Conservation (phyloP, 495 filamentous ascomycete genomes). For the Neurospora sp. region DNA sequence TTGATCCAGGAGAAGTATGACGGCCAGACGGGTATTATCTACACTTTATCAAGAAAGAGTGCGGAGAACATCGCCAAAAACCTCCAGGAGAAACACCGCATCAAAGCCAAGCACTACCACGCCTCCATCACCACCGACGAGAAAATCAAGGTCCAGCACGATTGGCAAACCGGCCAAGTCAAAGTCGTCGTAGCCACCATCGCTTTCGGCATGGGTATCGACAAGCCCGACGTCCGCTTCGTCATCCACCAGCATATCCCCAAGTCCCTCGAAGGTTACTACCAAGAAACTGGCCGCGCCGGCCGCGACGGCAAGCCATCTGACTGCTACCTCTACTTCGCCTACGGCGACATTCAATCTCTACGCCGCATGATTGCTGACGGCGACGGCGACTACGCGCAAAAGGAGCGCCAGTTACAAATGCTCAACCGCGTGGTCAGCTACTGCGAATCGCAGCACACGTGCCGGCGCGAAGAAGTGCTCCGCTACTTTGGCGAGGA, state of each 20-base stretch:
- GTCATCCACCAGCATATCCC: slow-evolving; percentile 88
- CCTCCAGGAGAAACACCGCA: slow-evolving; percentile 47
- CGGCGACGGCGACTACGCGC: slow-evolving; percentile 60
- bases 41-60: slow-evolving; percentile 74
- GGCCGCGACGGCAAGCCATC: slow-evolving; percentile 83
- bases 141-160: slow-evolving; percentile 56
- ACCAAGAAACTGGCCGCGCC: slow-evolving; percentile 92
- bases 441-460: slow-evolving; percentile 77
- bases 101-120: slow-evolving; percentile 79
- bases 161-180: slow-evolving; percentile 69
- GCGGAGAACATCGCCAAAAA: slow-evolving; percentile 71
- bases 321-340: slow-evolving; percentile 82
- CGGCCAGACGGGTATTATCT: slow-evolving; percentile 81
- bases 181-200: slow-evolving; percentile 98
- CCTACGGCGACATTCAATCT: slow-evolving; percentile 56
- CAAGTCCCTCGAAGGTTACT: slow-evolving; percentile 96
- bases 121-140: slow-evolving; percentile 57
- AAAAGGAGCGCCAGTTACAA: slow-evolving; percentile 70
- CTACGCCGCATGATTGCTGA: slow-evolving; percentile 67
- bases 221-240: slow-evolving; percentile 91
- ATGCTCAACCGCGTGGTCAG: slow-evolving; percentile 78
- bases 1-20: slow-evolving; percentile 58
- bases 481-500: slow-evolving; percentile 85
- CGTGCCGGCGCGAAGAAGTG: slow-evolving; percentile 81
- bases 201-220: slow-evolving; percentile 98